These are phyloP conservation scores for Pittosporum tobira DNA, from an alignment of 129 eudicot species.

Conservation along the genomic window DNA sequence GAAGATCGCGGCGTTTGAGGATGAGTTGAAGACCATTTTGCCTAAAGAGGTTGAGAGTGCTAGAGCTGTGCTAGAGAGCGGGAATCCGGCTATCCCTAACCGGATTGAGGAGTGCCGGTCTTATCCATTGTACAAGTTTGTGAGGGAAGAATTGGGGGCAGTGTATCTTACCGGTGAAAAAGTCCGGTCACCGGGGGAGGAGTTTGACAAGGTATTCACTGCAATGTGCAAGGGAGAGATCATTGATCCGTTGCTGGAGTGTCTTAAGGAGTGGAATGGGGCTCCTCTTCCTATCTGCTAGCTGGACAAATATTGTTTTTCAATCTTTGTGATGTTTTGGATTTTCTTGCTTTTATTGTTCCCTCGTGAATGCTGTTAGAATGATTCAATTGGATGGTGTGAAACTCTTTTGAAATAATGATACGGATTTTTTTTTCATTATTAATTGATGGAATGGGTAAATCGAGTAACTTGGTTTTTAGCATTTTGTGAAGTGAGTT, in stretches of 20 bases:
- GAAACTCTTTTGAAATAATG: not conserved
- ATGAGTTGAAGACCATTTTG: constrained; percentile 39
- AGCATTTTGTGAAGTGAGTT: too few relatives aligned
- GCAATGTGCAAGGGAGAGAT: constrained; percentile 56
- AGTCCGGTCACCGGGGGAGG: constrained; percentile 62
- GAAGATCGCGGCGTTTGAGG: constrained; percentile 58
- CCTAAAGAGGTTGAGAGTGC: constrained; percentile 63
- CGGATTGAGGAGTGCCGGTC: constrained; percentile 63
- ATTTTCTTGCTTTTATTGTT: not conserved
- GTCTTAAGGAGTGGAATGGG: constrained; percentile 64
- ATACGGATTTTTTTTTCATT: not conserved
- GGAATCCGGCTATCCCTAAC: constrained; percentile 39
- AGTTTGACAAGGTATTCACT: constrained; percentile 61
- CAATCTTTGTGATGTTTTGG: not conserved
- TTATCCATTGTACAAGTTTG: constrained; percentile 54
- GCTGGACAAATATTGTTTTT: not conserved
- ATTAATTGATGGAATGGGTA: not conserved
- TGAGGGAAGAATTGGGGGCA: constrained; percentile 46
- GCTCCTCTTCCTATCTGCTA: constrained; percentile 55
- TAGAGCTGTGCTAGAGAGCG: constrained; percentile 33
- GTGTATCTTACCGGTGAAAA: constrained; percentile 52
- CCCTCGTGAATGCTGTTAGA: not conserved
- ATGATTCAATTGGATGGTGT: not conserved
- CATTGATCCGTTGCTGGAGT: constrained; percentile 64
- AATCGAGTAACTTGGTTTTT: not conserved